Evolutionary conservation across 2,329 filamentous ascomycete species (phyloP), one percentile per base, ranked within the genome.

Genomic region (Epichloe festucae): DNA sequence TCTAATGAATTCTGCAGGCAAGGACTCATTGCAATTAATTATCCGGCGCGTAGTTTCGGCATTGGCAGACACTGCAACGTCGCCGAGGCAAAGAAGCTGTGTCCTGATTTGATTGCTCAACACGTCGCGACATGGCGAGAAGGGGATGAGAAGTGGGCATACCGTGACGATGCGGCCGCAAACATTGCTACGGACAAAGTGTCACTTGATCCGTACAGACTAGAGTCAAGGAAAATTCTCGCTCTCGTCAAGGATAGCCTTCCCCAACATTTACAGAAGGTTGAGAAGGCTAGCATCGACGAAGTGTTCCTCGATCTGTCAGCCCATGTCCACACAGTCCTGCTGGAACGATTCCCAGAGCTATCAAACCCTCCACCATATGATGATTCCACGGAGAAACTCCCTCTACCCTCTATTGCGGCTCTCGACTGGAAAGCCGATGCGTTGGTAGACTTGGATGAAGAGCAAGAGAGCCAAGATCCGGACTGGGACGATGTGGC

Each of bases 401-500:
- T 97, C 19, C 89, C 90, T 3, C 72, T 80, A 35, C 89, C 90
- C 0, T 67, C 76, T 3, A 60, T 73, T 21, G 85, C 84, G 2
- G 86, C 82, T 1, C 68, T 96, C 17, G 84, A 94, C 63, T 96
- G 90, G 90, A 73, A 84, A 55, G 79, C 84, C 0, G 89, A 95
- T 69, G 85, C 82, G n/a, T 71, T 95, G 51, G 74, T 94, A 15
- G 88, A 90, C 63, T 71, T 95, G 47, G 83, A 93, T 57, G 74
- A 81, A 23, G 79, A 89, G 54, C 78, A 79, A 11, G 90, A 95
- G 66, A 78, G 84, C 19, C 77, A 85, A 58, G 85, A 94, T 61
- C 88, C 89, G 1, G 93, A 98, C 68, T 98, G 93, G 93, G 91
- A 98, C 65, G 93, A 98, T 71, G 77, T 97, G 57, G 86, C 81